phyloP scores from a whole-genome alignment of 1,284 basidiomycete genomes.

The Puccinia novopanici region DNA sequence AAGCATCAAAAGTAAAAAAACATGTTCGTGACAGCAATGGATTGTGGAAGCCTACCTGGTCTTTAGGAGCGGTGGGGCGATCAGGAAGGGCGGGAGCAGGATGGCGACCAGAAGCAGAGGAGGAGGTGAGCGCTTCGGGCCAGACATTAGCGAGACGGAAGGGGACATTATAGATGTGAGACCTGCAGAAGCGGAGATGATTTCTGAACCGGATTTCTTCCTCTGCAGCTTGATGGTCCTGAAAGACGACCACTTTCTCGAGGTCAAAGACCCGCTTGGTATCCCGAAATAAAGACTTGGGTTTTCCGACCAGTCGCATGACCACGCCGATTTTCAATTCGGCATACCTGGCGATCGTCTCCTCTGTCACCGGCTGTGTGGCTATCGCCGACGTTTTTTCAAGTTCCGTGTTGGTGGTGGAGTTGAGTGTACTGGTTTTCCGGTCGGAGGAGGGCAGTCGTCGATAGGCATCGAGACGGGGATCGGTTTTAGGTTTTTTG shows the following conservation, averaged over 20 bases:
- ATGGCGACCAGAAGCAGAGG: background rate
- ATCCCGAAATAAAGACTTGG: constrained; percentile 20
- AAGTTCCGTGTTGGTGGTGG: background rate
- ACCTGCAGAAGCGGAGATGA: background rate
- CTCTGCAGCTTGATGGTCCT: constrained; percentile 1
- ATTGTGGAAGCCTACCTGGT: background rate
- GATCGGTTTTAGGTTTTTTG: constrained; percentile 24
- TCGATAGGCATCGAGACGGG: constrained; percentile 22
- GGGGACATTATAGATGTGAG: constrained; percentile 15
- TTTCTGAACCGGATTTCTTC: constrained; percentile 37
- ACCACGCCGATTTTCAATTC: constrained; percentile 9
- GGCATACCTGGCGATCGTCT: constrained; percentile 17
- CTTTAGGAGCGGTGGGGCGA: background rate
- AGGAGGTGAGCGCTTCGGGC: constrained; percentile 19
- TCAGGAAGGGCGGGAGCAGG: background rate
- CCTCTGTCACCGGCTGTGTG: constrained; percentile 6
- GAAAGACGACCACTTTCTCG: background rate
- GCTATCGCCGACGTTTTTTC: background rate
- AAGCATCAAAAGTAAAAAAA: background rate
- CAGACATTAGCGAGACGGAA: constrained; percentile 28
- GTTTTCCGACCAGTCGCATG: constrained; percentile 13
- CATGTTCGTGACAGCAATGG: background rate
- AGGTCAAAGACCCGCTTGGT: constrained; percentile 31
- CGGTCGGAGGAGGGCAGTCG: background rate
- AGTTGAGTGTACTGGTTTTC: background rate